A percentile compares a stretch with the other conserved stretches of the same genome.
Conservation (phyloP, 345 rosid genomes). For the Durio zibethinus region DNA sequence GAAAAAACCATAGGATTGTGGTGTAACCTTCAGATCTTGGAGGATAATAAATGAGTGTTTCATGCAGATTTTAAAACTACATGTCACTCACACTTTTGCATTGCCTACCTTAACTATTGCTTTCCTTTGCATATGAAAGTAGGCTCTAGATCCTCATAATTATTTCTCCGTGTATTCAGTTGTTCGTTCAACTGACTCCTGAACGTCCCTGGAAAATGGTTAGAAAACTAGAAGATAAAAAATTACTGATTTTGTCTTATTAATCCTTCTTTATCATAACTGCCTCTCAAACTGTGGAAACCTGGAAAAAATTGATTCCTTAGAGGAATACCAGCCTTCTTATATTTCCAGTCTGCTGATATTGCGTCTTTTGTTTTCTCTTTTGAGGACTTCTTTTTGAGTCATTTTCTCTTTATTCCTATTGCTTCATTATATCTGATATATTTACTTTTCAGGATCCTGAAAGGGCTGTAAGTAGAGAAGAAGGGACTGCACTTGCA, state of each 20-base stretch:
- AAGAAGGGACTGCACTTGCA: conserved; percentile 79
- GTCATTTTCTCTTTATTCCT: not conserved
- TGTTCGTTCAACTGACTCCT: not conserved
- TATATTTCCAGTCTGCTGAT: not conserved
- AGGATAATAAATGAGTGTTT: not conserved
- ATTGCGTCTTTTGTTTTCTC: not conserved
- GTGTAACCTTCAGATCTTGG: not conserved
- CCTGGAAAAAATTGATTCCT: not conserved
- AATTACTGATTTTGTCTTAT: not conserved
- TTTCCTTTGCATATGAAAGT: not conserved
- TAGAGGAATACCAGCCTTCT: not conserved
- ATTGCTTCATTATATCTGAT: not conserved
- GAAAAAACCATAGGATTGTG: not conserved
- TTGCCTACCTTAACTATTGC: not conserved
- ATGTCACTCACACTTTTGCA: not conserved
- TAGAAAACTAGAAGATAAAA: not conserved
- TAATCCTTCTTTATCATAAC: not conserved
- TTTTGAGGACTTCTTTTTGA: not conserved
- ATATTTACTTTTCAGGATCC: conserved; percentile 53
- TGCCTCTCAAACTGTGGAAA: not conserved
- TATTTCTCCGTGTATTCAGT: not conserved
- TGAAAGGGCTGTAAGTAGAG: conserved; percentile 80
- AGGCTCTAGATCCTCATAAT: not conserved
- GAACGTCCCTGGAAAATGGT: not conserved
- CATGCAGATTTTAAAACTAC: not conserved